These are phyloP conservation scores for Aspergillus fischeri DNA, from an alignment of 2,329 filamentous ascomycete genomes.

Conservation along the genomic window DNA sequence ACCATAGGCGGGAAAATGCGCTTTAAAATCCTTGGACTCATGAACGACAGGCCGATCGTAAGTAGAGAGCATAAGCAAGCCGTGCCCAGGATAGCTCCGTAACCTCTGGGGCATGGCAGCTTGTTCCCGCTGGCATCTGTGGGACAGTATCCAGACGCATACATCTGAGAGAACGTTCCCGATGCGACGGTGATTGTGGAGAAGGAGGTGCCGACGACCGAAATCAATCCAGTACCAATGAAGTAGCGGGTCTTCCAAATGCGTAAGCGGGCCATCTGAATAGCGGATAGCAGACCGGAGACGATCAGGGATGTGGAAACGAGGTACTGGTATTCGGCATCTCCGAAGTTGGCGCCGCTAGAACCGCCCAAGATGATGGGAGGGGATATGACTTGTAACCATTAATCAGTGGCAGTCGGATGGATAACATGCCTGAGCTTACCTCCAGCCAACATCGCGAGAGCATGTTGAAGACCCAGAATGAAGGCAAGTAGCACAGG, in stretches of 20 bases:
- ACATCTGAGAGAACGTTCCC: slow-evolving; percentile 61
- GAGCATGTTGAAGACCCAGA: slow-evolving; percentile 65
- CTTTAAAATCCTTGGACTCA: slow-evolving; percentile 56
- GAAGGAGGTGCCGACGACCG: slow-evolving; percentile 65
- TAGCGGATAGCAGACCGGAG: slow-evolving; percentile 59
- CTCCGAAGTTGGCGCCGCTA: slow-evolving; percentile 54
- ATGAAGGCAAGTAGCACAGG: slow-evolving; percentile 63
- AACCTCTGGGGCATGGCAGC: slow-evolving; percentile 62
- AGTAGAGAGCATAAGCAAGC: slow-evolving; percentile 46
- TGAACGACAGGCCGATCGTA: slow-evolving; percentile 63
- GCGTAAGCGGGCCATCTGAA: slow-evolving; percentile 65
- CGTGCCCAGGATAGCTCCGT: slow-evolving; percentile 62
- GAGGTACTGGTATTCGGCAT: slow-evolving; percentile 57
- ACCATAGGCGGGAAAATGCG: slow-evolving; percentile 65
- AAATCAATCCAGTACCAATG: slow-evolving; percentile 62
- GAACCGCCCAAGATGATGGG: slow-evolving; percentile 59
- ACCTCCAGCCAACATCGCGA: slow-evolving; percentile 60
- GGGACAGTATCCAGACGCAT: slow-evolving; percentile 61
- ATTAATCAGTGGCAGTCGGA: slow-evolving; percentile 5
- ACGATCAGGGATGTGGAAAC: slow-evolving; percentile 67
- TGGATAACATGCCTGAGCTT: slow-evolving; percentile 1
- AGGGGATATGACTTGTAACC: slow-evolving; percentile 51
- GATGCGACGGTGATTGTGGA: slow-evolving; percentile 62
- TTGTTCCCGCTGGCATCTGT: slow-evolving; percentile 51
- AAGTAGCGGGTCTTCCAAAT: slow-evolving; percentile 60